Percentiles rank a stretch among this genome's conserved stretches.
Evolutionary conservation across 2,329 filamentous ascomycete genomes (phyloP).

Genomic region (Neoascochyta sp.): DNA sequence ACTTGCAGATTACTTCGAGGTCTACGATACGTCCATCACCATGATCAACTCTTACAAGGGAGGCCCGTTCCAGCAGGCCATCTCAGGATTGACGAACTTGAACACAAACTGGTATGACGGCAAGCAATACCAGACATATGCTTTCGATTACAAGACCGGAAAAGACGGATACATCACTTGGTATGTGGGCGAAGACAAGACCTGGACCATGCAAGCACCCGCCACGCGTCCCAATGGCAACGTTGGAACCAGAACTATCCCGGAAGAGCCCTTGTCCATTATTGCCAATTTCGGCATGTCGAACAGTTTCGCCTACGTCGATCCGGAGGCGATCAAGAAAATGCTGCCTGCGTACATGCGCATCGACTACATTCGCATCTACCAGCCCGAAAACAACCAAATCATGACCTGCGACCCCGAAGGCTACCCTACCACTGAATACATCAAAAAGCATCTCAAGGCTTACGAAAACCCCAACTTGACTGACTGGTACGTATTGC

Average conservation of each 20-base stretch:
- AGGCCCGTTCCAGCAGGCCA: slow-evolving; percentile 54
- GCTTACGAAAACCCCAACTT: slow-evolving; percentile 63
- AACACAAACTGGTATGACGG: slow-evolving; percentile 59
- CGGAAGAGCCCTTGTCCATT: slow-evolving; percentile 64
- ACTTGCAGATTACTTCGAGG: slow-evolving; percentile 57
- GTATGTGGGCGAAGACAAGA: slow-evolving; percentile 63
- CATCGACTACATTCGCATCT: slow-evolving; percentile 68
- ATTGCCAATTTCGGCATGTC: slow-evolving; percentile 70
- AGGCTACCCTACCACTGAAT: slow-evolving; percentile 63
- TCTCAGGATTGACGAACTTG: slow-evolving; percentile 52
- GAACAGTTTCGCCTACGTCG: slow-evolving; percentile 60
- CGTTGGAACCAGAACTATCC: slow-evolving; percentile 61
- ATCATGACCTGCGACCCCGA: slow-evolving; percentile 64
- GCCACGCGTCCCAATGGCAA: slow-evolving; percentile 67
- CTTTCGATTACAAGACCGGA: slow-evolving; percentile 57
- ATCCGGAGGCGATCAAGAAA: slow-evolving; percentile 53
- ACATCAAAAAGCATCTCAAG: slow-evolving; percentile 60
- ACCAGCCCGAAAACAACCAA: slow-evolving; percentile 58
- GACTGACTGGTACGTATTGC: slow-evolving; percentile 55
- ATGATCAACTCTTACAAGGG: slow-evolving; percentile 54
- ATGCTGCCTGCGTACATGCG: slow-evolving; percentile 63
- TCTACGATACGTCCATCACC: slow-evolving; percentile 57
- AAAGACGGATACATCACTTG: slow-evolving; percentile 60
- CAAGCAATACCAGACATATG: slow-evolving; percentile 53
- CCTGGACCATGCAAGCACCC: slow-evolving; percentile 59